phyloP scores from a whole-genome alignment of 495 filamentous ascomycete genomes.

The Penicillium flavigenum region DNA sequence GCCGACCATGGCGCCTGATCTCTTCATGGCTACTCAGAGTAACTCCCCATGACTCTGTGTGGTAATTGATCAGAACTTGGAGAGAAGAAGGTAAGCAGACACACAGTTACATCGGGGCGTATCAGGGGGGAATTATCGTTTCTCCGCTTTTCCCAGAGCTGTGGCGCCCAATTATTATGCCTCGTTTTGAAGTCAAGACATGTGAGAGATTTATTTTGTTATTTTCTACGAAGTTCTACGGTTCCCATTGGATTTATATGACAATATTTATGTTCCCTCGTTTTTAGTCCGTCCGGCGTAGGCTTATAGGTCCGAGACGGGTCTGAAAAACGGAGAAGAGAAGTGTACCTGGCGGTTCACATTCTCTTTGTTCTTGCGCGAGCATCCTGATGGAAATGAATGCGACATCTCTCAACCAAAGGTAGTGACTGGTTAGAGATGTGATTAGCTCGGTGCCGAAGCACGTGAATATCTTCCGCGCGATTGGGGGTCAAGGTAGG shows the following conservation, averaged over 20 bases:
- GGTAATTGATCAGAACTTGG: neutral
- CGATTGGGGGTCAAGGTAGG: constrained; percentile 13
- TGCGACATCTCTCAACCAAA: constrained; percentile 31
- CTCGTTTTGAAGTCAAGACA: neutral
- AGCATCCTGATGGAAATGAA: constrained; percentile 26
- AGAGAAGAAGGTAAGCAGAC: neutral
- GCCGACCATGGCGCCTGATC: constrained; percentile 17
- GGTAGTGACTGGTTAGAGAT: constrained; percentile 32
- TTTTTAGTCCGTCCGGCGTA: constrained; percentile 55
- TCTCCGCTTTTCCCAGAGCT: neutral
- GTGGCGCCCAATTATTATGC: neutral
- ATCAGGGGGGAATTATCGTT: constrained; percentile 5
- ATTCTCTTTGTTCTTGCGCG: constrained; percentile 47
- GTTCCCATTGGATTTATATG: neutral
- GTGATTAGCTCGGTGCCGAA: constrained; percentile 42
- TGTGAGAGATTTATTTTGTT: neutral
- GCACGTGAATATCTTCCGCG: constrained; percentile 40
- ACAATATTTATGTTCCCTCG: constrained; percentile 43
- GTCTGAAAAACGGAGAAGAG: constrained; percentile 50
- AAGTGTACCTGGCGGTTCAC: constrained; percentile 46
- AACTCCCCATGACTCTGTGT: neutral
- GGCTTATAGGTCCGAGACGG: constrained; percentile 45
- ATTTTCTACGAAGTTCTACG: constrained; percentile 3
- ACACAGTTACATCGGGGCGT: neutral
- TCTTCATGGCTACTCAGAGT: constrained; percentile 21